Percentiles rank a stretch among this genome's conserved stretches.
These are phyloP conservation scores for Pisolithus tinctorius DNA, from an alignment of 768 basidiomycete genomes.

Conservation along the genomic window DNA sequence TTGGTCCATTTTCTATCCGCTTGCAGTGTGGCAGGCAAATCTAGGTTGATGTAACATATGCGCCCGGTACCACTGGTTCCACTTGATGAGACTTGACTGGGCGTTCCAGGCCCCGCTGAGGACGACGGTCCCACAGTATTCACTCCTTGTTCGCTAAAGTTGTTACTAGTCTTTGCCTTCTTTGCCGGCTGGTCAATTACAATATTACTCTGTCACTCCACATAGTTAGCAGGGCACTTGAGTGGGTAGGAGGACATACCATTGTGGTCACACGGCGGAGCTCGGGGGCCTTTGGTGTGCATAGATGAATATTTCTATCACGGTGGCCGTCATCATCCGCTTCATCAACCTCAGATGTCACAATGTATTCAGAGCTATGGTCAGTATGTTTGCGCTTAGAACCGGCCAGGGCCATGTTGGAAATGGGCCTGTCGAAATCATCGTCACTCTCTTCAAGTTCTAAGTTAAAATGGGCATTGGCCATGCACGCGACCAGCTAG, in stretches of 20 bases:
- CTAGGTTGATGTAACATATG: background rate
- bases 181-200: background rate
- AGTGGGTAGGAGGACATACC: too few species aligned
- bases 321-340: background rate
- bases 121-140: too few species aligned
- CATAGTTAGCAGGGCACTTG: too few species aligned
- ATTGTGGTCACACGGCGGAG: background rate
- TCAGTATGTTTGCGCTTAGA: background rate
- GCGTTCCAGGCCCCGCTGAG: too few species aligned
- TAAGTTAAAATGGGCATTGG: background rate
- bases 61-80: background rate
- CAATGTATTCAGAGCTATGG: background rate
- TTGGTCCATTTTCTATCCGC: background rate
- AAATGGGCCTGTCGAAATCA: background rate
- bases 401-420: background rate
- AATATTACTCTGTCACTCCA: too few species aligned
- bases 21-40: background rate
- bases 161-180: background rate
- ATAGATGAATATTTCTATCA: background rate
- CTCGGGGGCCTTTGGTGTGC: background rate
- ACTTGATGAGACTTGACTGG: background rate
- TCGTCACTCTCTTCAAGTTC: background rate
- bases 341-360: background rate
- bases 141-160: too few species aligned
- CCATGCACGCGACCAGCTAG: background rate